Evolutionary conservation across 306 rosid species (phyloP).

Genomic region (Castanea sativa): DNA sequence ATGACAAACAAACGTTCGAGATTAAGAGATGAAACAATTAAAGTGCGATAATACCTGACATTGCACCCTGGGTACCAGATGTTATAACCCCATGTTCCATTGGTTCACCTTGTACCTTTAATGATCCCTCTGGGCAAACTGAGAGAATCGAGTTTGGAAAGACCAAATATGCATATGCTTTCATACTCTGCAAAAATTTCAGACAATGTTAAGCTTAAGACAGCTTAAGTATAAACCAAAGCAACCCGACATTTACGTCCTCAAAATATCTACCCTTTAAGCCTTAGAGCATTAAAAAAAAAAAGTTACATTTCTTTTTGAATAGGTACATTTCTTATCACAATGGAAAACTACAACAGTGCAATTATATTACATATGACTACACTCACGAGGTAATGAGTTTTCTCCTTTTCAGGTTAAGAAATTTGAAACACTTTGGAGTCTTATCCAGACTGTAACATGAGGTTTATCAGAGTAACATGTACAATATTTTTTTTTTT

Average conservation of each 20-base stretch:
- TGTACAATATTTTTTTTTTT: too few relatives aligned
- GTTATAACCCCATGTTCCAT: constrained; percentile 76
- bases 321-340: not conserved
- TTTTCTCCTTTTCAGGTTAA: not conserved
- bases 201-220: constrained; percentile 1
- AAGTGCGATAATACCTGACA: constrained; percentile 61
- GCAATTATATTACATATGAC: not conserved
- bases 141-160: constrained; percentile 70
- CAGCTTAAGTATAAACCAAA: not conserved
- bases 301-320: too few relatives aligned
- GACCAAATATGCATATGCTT: constrained; percentile 79
- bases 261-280: not conserved
- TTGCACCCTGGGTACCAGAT: constrained; percentile 85
- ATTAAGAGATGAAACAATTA: not conserved
- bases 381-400: too few relatives aligned
- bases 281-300: not conserved
- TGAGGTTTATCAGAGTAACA: too few relatives aligned
- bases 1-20: not conserved
- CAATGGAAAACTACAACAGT: not conserved
- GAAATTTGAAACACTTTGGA: not conserved
- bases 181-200: constrained; percentile 57
- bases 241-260: not conserved
- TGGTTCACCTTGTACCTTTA: constrained; percentile 51
- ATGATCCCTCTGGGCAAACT: constrained; percentile 44
- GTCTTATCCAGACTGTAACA: too few relatives aligned